Evolutionary conservation across 192 early-diverging fungal species (phyloP), one percentile per base, ranked within the genome.

Genomic region (Backusella macrospora): DNA sequence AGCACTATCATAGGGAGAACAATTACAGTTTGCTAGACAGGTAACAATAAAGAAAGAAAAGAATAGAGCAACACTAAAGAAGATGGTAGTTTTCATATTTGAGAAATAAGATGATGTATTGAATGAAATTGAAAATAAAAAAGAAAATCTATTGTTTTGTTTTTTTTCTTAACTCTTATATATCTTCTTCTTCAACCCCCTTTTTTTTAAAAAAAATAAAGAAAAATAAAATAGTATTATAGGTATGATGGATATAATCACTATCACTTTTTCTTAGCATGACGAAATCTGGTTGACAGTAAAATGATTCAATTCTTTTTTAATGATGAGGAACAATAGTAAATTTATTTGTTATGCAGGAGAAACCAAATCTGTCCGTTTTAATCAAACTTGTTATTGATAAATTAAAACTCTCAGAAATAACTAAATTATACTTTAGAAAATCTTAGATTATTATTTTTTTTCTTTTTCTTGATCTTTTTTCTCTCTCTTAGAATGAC

Each of bases 341-440:
- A 43, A 9, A 34, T 1, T 34, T 34, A 34, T 34, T 34, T 34
- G 29, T 34, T 34, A 34, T 34, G 29, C 29, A 34, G 29, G 29
- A 34, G 29, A 34, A 34, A 34, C 29, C 2, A 34, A 34, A 34
- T 34, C 29, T 34, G n/a, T 0, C 48, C 48, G 48, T 49, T 49
- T 55, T 55, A 55, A 55, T 55, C 21, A 55, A 26, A 55, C 21
- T 55, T 55, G 21, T 6, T 9, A 55, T 1, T 8, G 8, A 49
- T 55, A 55, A 55, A 55, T 55, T 55, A 55, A 55, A 55, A 55
- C 52, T 55, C 52, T 21, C 52, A 37, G 18, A 71, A 52, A 71
- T 26, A 15, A 52, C 43, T 9, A 29, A 49, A 39, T 34, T 5
- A 34, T 34, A 34, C 29, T 34, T 34, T 34, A 34, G 29, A 34